phyloP scores from a whole-genome alignment of 495 filamentous ascomycete genomes.

The Aspergillus coremiiformis region DNA sequence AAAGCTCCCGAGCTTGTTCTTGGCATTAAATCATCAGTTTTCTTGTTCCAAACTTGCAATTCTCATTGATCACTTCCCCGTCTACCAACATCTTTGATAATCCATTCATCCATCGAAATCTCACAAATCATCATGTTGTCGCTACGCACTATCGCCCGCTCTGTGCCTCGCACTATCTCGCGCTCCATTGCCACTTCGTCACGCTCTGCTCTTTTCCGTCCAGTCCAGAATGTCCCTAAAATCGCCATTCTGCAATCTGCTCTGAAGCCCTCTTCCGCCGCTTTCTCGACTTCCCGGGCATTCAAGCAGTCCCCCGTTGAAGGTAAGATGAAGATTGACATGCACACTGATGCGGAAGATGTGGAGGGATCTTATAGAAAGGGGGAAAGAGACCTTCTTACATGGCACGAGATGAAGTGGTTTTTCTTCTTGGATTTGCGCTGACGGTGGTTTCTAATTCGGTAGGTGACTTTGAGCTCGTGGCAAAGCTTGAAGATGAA shows the following conservation, averaged over 20 bases:
- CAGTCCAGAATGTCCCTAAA: conserved; percentile 40
- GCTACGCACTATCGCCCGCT: conserved; percentile 61
- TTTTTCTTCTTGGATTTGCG: background rate
- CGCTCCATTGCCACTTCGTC: conserved; percentile 50
- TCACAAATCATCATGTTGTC: conserved; percentile 59
- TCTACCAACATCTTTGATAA: conserved; percentile 13
- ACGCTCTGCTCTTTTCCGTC: conserved; percentile 39
- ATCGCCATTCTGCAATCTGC: conserved; percentile 41
- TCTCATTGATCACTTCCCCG: conserved; percentile 14
- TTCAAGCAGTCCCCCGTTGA: conserved; percentile 53
- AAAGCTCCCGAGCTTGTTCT: conserved; percentile 4
- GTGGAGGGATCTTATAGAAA: no score
- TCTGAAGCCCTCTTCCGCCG: conserved; percentile 51
- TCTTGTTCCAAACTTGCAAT: conserved; percentile 8
- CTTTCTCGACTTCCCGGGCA: conserved; percentile 65
- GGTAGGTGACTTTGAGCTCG: conserved; percentile 41
- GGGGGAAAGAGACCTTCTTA: no score
- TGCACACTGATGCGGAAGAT: background rate
- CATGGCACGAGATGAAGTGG: background rate
- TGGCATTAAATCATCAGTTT: conserved; percentile 32
- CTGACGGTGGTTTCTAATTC: conserved; percentile 4
- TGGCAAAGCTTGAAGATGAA: conserved; percentile 43
- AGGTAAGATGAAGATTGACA: conserved; percentile 27
- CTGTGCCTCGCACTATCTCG: conserved; percentile 59
- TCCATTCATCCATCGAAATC: conserved; percentile 3